These are phyloP conservation scores for Ploettnerulaceae sp. DNA, from an alignment of 2,329 filamentous ascomycete genomes.

Conservation along the genomic window DNA sequence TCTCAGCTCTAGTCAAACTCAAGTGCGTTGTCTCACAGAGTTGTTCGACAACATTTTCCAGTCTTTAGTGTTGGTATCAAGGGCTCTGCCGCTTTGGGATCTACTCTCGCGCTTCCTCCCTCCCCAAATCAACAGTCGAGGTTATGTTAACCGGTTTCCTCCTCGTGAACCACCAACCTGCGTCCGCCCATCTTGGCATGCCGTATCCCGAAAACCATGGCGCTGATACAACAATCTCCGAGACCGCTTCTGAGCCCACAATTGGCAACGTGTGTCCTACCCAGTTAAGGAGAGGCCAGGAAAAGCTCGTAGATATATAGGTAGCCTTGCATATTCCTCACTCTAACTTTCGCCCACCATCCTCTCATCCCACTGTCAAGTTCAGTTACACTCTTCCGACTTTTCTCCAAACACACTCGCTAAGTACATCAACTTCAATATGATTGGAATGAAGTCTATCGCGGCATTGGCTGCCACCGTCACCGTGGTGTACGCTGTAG, in stretches of 20 bases:
- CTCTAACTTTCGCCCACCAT: neutral
- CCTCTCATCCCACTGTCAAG: slow-evolving; percentile 1
- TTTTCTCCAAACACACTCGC: slow-evolving; percentile 1
- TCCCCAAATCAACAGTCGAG: no score
- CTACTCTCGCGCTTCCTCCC: no score
- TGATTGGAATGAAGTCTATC: slow-evolving; percentile 14
- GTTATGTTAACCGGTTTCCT: no score
- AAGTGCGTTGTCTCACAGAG: no score
- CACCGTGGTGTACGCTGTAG: slow-evolving; percentile 6
- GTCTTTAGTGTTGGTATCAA: no score
- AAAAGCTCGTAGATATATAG: neutral
- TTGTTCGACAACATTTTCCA: no score
- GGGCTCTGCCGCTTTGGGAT: no score
- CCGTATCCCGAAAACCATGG: no score
- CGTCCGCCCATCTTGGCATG: neutral
- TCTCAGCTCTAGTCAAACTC: no score
- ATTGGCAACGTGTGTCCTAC: neutral
- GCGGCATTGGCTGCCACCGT: slow-evolving; percentile 7
- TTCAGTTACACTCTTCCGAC: neutral
- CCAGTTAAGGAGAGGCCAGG: neutral
- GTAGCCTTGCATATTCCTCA: slow-evolving; percentile 2
- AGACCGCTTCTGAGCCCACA: neutral
- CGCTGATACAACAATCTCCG: slow-evolving; percentile 2
- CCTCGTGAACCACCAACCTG: neutral
- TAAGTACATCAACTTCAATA: slow-evolving; percentile 8